Evolutionary conservation across 176 grass and related monocot species (phyloP).

Genomic region (Carex cristatella): DNA sequence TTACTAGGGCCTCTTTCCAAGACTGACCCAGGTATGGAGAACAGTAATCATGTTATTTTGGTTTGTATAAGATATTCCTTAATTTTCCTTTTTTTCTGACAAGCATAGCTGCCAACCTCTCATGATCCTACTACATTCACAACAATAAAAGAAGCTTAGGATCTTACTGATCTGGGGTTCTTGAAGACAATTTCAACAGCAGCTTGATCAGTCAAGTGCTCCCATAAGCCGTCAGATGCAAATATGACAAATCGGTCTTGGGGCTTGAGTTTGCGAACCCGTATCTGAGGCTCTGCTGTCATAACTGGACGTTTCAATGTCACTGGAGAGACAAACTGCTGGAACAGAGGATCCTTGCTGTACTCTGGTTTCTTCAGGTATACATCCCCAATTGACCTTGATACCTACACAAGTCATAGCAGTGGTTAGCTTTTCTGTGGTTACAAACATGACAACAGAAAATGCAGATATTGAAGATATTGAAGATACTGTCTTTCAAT

Average conservation of each 20-base stretch:
- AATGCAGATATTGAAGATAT: background rate
- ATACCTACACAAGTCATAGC: slow-evolving; percentile 38
- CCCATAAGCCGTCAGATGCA: slow-evolving; percentile 90
- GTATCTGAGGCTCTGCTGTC: slow-evolving; percentile 64
- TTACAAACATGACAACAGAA: background rate
- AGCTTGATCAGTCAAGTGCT: slow-evolving; percentile 67
- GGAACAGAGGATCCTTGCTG: slow-evolving; percentile 56
- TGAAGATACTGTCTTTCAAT: background rate
- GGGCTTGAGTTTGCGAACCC: slow-evolving; percentile 53
- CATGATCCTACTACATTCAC: background rate
- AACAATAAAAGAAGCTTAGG: background rate
- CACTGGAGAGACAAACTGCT: slow-evolving; percentile 36
- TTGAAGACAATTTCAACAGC: slow-evolving; percentile 86
- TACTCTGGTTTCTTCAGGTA: slow-evolving; percentile 83
- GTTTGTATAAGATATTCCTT: background rate
- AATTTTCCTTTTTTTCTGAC: background rate
- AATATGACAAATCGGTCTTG: slow-evolving; percentile 75
- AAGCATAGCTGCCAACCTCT: background rate
- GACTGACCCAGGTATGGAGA: background rate
- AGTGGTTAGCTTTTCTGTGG: background rate
- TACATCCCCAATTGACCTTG: slow-evolving; percentile 83
- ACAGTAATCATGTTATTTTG: background rate
- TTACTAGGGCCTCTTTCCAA: background rate
- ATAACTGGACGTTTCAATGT: slow-evolving; percentile 63
- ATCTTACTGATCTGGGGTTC: slow-evolving; percentile 66